Evolutionary conservation across 768 basidiomycete species (phyloP), one percentile per base, ranked within the genome.

Genomic region (Gymnopilus junonius): DNA sequence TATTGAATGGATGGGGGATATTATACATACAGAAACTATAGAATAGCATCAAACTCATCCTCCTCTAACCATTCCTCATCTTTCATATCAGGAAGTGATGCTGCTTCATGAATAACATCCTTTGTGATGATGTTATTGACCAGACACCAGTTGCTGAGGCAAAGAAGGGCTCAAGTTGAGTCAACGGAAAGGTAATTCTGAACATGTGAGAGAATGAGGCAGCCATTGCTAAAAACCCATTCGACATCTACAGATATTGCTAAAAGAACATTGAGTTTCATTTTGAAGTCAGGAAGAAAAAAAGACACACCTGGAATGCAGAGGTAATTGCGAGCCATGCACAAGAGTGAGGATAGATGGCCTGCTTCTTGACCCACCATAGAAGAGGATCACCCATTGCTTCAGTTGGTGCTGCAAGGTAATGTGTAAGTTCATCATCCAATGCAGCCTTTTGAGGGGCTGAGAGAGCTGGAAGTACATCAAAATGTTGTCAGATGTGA

Each of bases 251-350:
- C 61, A 7, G 71, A 74, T 1, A 75, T 74, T 3, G 74, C 73
- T 76, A 58, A 8, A 43, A 37, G 4, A 21, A n/a, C n/a, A n/a
- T n/a, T n/a, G 50, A 46, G 6, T 45, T 7, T 48, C 4, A 46
- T 23, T 35, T 56, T 35, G 15, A 58, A 62, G 14, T 27, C n/a
- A n/a, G n/a, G 14, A 14, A 32, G 50, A 4, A 31, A 40, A 42
- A 27, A 48, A 40, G 45, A 71, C 71, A 20, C 54, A 76, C 76
- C 64, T 48, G 76, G 73, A 31, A 77, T 73, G 3, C 61, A 62
- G 0, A 76, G 63, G 55, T 78, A 77, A 35, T 78, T 70, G 0
- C 70, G 61, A 4, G 73, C 77, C 77, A 79, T 76, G 0, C 68
- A 58, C 1, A 71, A 68, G 76, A 67, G 12, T 61, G 25, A 4